phyloP scores from a whole-genome alignment of 1,284 basidiomycete genomes.

The Pseudozyma thailandica region DNA sequence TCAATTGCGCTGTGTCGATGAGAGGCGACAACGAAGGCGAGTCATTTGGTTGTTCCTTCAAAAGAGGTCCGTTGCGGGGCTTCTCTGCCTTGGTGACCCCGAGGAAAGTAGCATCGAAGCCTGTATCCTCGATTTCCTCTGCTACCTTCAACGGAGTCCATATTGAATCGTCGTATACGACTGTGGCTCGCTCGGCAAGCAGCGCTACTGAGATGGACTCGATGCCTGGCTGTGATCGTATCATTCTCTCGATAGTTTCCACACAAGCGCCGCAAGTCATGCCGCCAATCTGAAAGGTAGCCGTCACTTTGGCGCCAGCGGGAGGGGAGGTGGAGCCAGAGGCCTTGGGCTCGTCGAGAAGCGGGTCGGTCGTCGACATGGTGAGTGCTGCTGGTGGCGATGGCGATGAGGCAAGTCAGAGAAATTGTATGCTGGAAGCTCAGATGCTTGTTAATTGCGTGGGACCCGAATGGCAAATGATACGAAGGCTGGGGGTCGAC shows the following conservation, averaged over 20 bases:
- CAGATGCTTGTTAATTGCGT: not conserved
- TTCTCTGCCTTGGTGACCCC: constrained; percentile 30
- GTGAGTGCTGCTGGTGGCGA: not conserved
- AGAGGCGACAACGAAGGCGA: not conserved
- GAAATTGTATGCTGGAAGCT: not conserved
- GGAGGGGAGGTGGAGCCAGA: constrained; percentile 11
- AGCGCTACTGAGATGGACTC: constrained; percentile 88
- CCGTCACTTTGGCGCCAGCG: constrained; percentile 34
- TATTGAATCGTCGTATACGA: constrained; percentile 83
- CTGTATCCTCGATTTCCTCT: constrained; percentile 89
- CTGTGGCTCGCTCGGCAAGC: constrained; percentile 87
- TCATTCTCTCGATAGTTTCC: constrained; percentile 92
- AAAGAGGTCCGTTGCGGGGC: not conserved
- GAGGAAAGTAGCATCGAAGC: constrained; percentile 78
- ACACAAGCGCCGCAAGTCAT: constrained; percentile 92
- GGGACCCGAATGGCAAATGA: too few relatives aligned
- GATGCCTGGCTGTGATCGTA: constrained; percentile 86
- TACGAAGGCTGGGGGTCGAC: too few relatives aligned
- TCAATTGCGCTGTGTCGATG: constrained; percentile 70
- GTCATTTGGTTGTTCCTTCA: constrained; percentile 3
- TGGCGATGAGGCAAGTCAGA: not conserved
- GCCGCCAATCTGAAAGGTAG: constrained; percentile 82
- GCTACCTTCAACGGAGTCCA: constrained; percentile 79
- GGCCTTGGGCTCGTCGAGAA: constrained; percentile 20
- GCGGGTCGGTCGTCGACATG: constrained; percentile 30